Evolutionary conservation across 768 basidiomycete genomes (phyloP).

Genomic region (Leucosporidium scottii): DNA sequence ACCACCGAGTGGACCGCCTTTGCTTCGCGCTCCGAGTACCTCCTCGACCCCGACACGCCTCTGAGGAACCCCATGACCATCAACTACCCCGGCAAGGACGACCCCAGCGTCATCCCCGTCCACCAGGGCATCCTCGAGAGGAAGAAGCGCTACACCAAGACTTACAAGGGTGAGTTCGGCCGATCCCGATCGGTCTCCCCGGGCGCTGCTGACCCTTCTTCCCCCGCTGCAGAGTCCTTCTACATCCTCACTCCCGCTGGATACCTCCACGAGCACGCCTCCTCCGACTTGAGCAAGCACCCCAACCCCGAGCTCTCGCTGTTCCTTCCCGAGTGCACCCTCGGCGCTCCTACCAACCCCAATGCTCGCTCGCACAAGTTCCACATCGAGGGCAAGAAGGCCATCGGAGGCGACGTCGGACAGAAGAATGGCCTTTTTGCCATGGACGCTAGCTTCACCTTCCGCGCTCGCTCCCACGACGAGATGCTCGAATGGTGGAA

Average conservation of each 20-base stretch:
- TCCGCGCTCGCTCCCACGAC: conserved; percentile 78
- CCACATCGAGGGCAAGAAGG: conserved; percentile 87
- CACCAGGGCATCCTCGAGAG: conserved; percentile 87
- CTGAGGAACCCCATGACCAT: conserved; percentile 66
- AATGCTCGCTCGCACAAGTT: conserved; percentile 79
- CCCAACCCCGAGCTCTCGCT: conserved; percentile 67
- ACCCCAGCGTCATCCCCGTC: conserved; percentile 73
- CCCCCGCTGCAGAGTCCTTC: conserved; percentile 62
- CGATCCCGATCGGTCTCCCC: neutral
- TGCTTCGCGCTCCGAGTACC: conserved; percentile 83
- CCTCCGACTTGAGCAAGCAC: conserved; percentile 59
- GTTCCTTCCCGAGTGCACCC: conserved; percentile 90
- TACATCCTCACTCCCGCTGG: conserved; percentile 93
- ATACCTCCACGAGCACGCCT: conserved; percentile 84
- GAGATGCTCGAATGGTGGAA: conserved; percentile 99
- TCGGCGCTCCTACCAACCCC: conserved; percentile 72
- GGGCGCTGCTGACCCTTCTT: neutral
- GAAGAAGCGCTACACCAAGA: conserved; percentile 81
- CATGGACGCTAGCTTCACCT: conserved; percentile 64
- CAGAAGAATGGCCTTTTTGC: conserved; percentile 45
- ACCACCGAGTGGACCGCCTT: conserved; percentile 85
- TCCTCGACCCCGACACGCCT: conserved; percentile 94
- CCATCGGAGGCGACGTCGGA: conserved; percentile 45
- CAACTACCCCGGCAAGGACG: conserved; percentile 82
- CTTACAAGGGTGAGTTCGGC: conserved; percentile 31